A percentile compares a stretch with the other conserved stretches of the same genome.
phyloP scores from a whole-genome alignment of 2,329 filamentous ascomycete genomes.

The Furcasterigmium furcatum region DNA sequence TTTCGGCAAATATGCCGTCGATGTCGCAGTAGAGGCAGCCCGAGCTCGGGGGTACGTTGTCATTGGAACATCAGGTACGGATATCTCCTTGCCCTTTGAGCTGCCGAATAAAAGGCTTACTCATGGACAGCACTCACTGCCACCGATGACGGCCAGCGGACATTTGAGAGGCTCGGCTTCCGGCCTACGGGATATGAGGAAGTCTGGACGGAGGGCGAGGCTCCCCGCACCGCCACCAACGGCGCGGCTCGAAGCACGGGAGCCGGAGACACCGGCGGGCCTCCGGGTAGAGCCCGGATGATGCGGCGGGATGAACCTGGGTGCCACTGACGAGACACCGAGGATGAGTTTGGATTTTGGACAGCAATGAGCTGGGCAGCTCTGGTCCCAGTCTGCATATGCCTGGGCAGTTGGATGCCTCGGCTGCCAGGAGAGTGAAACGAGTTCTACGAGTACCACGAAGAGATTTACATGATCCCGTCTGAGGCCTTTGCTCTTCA shows the following conservation, averaged over 20 bases:
- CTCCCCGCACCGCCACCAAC: neutral
- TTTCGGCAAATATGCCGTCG: constrained; percentile 19
- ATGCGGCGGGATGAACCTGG: neutral
- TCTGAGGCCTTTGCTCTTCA: too few species aligned
- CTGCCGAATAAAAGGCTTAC: neutral
- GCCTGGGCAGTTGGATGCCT: too few species aligned
- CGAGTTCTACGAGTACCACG: too few species aligned
- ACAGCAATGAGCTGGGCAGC: too few species aligned
- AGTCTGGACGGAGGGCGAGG: constrained; percentile 12
- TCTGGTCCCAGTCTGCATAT: too few species aligned
- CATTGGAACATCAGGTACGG: neutral
- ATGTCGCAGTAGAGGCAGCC: constrained; percentile 11
- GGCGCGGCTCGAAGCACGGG: too few species aligned
- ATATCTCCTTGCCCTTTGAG: neutral
- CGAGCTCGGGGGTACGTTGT: neutral
- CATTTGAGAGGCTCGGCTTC: constrained; percentile 22
- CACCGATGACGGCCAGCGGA: constrained; percentile 19
- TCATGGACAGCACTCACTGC: constrained; percentile 21
- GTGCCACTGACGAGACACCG: neutral
- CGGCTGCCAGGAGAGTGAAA: too few species aligned
- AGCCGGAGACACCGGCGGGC: too few species aligned
- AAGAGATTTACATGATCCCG: too few species aligned
- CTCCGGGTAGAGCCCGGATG: neutral
- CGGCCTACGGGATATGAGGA: constrained; percentile 23
- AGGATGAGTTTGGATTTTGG: too few species aligned